These are phyloP conservation scores for Cyphellophora attinorum DNA, from an alignment of 2,329 filamentous ascomycete species.

Conservation along the genomic window DNA sequence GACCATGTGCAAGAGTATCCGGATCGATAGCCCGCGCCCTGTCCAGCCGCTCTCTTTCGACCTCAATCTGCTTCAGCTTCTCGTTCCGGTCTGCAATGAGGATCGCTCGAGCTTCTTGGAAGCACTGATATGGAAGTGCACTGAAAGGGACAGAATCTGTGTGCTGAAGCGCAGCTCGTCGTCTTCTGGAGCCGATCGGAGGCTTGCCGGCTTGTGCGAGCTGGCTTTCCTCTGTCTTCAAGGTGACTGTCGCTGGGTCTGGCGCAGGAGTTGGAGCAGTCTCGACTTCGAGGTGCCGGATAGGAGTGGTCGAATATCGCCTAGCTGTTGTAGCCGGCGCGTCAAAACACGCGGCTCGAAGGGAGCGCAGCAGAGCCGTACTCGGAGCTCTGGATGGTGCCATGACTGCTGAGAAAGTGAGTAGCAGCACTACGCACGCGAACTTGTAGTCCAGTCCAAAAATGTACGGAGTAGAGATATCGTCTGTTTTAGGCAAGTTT, in stretches of 20 bases:
- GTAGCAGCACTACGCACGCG: too few species aligned
- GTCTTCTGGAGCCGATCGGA: conserved; percentile 75
- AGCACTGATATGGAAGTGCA: conserved; percentile 91
- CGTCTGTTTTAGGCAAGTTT: too few species aligned
- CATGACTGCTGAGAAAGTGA: conserved; percentile 16
- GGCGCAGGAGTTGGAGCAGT: conserved; percentile 25
- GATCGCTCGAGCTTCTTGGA: conserved; percentile 86
- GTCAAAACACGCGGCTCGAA: conserved; percentile 10
- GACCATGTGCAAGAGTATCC: conserved; percentile 51
- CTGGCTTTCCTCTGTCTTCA: conserved; percentile 53
- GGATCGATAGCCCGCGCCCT: conserved; percentile 51
- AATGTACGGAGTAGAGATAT: too few species aligned
- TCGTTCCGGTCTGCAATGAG: conserved; percentile 69
- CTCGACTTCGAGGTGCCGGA: conserved; percentile 23
- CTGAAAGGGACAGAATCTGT: conserved; percentile 70
- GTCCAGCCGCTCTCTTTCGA: conserved; percentile 59
- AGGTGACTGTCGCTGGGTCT: conserved; percentile 61
- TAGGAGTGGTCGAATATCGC: conserved; percentile 8
- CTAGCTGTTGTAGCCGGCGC: conserved; percentile 3
- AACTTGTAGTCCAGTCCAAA: too few species aligned
- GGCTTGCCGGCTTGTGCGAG: conserved; percentile 59
- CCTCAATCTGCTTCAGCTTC: conserved; percentile 66
- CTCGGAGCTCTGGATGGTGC: conserved; percentile 17
- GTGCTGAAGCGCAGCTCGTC: conserved; percentile 62
- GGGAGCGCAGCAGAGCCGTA: conserved; percentile 14